Base-by-base conservation (phyloP, 2,329 filamentous ascomycete species). In the Penicillium olsonii region DNA sequence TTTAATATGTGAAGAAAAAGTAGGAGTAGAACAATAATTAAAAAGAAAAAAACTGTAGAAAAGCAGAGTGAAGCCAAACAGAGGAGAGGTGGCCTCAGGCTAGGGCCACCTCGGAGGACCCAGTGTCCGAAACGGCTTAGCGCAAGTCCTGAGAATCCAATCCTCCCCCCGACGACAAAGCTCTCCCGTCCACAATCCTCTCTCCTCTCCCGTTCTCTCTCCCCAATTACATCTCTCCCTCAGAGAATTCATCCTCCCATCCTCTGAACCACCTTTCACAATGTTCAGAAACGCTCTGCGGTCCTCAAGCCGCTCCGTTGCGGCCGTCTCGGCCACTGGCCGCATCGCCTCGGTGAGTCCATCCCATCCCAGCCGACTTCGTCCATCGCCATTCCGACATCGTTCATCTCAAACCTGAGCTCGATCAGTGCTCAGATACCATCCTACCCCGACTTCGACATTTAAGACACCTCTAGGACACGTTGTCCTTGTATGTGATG, bases 201-300 rank as follows among this genome's bases (percentile, higher is more conserved):
- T 66, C 65, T 67, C 67, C 63, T 66, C 66, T 67, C 61, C 64
- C 54, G 64, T 63, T 61, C 66, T 61, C 61, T 61, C 62, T 64
- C 64, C 64, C 66, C 68, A 71, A 71, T 71, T 70, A 66, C 64
- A 65, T 69, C 67, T 70, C 67, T 70, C 58, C 58, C 65, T 66
- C 64, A 69, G 66, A 68, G 66, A 67, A 68, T 68, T 63, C 63
- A 64, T 66, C 72, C 71, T 74, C 69, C 64, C 62, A 70, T 67
- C 64, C 68, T 70, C 67, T 69, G 65, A 68, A 70, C 70, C 64
- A 63, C 62, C 57, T 61, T 57, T 75, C 75, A 83, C 77, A 80
- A 96, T 97, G 92, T 95, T 96, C 85, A 90, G 92, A 82, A 95
- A 89, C 87, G 92, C 92, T 83, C 84, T 97, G 81, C 87, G 92